Evolutionary conservation across 257 asterid genomes (phyloP), one percentile per base, ranked within the genome.

Genomic region (Verbascum thapsus): DNA sequence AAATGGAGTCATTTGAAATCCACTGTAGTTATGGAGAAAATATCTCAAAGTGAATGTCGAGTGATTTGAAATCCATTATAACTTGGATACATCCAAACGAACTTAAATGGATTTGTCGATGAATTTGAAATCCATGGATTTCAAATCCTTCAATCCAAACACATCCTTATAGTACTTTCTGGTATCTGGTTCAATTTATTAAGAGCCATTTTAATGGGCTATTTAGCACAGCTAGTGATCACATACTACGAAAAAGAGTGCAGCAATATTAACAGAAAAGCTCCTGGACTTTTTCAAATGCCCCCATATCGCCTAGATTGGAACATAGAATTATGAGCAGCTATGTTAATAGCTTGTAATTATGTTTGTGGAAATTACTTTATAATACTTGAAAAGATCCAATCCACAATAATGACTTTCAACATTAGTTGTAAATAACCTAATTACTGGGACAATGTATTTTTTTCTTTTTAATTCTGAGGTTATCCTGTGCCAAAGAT

Each of bases 201-300:
- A 16, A 38, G 50, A 17, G 17, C 62, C 42, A 40, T 6, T 19
- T 2, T 64, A 10, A 19, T 26, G 44, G 52, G 2, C 12, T n/a
- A n/a, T n/a, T n/a, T 42, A 45, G 44, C 32, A 37, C 51, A 53
- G 57, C 17, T 67, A 16, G 41, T 26, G 34, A 17, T 51, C 50
- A 17, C 12, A 22, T 58, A 23, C 12, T 44, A 19, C 17, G n/a
- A 6, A 8, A 16, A 38, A 13, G 18, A 47, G 34, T 56, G 0
- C n/a, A 35, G 37, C 59, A 32, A 22, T 26, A 10, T 45, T 13
- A 7, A 35, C n/a, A 19, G 34, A 49, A 19, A 49, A 19, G 35
- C 35, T 49, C 22, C 13, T 15, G 3, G 34, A 19, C n/a, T 49
- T 10, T 26, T 7, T 18, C 11, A 20, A 11, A 18, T 10, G 32